Percentiles rank a stretch among this genome's conserved stretches.
Conservation (phyloP, 2,329 filamentous ascomycete genomes). For the Alternaria infectoria region DNA sequence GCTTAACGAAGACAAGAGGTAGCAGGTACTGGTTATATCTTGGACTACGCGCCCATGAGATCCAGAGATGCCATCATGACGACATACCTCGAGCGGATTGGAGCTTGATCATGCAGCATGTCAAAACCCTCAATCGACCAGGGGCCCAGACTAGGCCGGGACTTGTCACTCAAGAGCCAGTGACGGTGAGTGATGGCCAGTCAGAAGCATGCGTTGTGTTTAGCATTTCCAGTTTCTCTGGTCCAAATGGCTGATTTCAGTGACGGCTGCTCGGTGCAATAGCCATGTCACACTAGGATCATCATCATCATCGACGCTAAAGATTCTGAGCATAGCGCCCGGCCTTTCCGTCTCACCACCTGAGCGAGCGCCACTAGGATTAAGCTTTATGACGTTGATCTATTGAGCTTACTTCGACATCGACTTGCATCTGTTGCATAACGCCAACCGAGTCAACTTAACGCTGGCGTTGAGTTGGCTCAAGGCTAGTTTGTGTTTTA, state of each 20-base stretch:
- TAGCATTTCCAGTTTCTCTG: background rate
- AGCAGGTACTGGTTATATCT: background rate
- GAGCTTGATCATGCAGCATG: constrained; percentile 1
- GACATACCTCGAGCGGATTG: background rate
- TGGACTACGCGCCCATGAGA: background rate
- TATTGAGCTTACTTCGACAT: constrained; percentile 15
- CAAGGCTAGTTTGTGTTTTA: background rate
- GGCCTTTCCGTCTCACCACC: constrained; percentile 1
- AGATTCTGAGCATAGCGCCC: constrained; percentile 1
- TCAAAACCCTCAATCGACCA: background rate
- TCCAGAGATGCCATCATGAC: constrained; percentile 5
- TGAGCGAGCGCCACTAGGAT: background rate
- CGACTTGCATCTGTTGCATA: background rate
- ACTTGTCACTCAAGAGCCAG: background rate
- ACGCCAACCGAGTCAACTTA: background rate
- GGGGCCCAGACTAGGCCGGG: background rate
- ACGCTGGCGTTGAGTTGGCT: background rate
- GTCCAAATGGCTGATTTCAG: background rate
- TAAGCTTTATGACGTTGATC: constrained; percentile 19
- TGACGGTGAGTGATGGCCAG: background rate
- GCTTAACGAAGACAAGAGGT: background rate
- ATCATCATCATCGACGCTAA: background rate
- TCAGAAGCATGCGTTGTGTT: background rate
- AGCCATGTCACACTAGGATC: background rate
- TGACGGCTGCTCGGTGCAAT: constrained; percentile 1